Conservation (phyloP, 371 early-diverging fungal genomes). For the Batrachochytrium dendrobatidis region DNA sequence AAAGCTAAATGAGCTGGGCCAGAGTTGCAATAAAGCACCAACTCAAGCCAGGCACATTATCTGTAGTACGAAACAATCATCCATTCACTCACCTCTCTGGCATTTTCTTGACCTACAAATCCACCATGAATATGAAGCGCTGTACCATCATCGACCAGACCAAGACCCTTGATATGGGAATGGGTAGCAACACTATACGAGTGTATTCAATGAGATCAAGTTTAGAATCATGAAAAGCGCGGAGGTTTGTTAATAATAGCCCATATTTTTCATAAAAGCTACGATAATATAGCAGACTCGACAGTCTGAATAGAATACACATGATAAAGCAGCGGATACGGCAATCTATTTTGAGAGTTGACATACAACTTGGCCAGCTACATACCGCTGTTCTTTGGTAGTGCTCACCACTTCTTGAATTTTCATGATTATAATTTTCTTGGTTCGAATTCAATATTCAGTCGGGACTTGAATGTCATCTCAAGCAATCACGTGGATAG, state of each 20-base stretch:
- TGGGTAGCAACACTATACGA: slow-evolving; percentile 66
- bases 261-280: not conserved
- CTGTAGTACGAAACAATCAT: not conserved
- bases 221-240: not conserved
- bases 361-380: not conserved
- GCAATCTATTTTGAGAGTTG: not conserved
- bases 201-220: not conserved
- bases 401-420: slow-evolving; percentile 76
- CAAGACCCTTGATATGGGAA: slow-evolving; percentile 71
- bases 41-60: not conserved
- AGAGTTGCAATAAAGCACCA: not conserved
- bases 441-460: not conserved
- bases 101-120: slow-evolving; percentile 94
- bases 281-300: not conserved
- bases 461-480: too few species aligned
- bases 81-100: slow-evolving; percentile 73
- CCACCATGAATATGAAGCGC: slow-evolving; percentile 84
- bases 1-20: not conserved
- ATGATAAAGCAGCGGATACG: not conserved
- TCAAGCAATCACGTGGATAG: too few species aligned
- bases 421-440: slow-evolving; percentile 50
- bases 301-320: not conserved
- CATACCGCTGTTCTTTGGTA: slow-evolving; percentile 72
- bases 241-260: too few species aligned
- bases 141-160: slow-evolving; percentile 66